Conservation (phyloP, 768 basidiomycete species). For the Solioccasus polychromus region DNA sequence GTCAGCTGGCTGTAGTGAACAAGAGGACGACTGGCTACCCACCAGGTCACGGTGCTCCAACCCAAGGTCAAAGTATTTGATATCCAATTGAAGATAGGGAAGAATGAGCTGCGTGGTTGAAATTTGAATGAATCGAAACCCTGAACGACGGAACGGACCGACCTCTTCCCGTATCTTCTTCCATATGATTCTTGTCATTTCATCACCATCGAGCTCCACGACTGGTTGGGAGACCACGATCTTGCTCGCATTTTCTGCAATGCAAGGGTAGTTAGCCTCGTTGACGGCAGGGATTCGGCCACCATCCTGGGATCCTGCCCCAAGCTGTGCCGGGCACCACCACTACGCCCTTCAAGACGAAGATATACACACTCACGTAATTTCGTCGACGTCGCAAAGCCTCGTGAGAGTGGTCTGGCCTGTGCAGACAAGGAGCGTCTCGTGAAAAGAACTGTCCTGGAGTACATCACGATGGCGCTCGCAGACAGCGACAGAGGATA, state of each 20-base stretch:
- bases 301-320: background rate
- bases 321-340: slow-evolving; percentile 3
- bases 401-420: slow-evolving; percentile 20
- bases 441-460: slow-evolving; percentile 22
- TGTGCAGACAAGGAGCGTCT: slow-evolving; percentile 27
- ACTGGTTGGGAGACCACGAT: slow-evolving; percentile 86
- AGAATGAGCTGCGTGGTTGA: slow-evolving; percentile 77
- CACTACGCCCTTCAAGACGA: background rate
- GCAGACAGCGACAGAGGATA: slow-evolving; percentile 12
- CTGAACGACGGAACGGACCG: slow-evolving; percentile 20
- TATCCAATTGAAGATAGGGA: slow-evolving; percentile 91
- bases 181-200: slow-evolving; percentile 99
- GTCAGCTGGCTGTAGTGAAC: slow-evolving; percentile 1
- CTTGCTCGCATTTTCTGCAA: slow-evolving; percentile 39
- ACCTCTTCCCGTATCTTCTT: slow-evolving; percentile 97
- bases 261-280: slow-evolving; percentile 2
- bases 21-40: too few species aligned
- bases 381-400: slow-evolving; percentile 27
- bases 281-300: background rate
- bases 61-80: slow-evolving; percentile 99
- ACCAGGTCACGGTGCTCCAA: slow-evolving; percentile 90
- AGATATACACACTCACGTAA: slow-evolving; percentile 26
- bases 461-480: slow-evolving; percentile 14
- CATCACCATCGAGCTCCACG: slow-evolving; percentile 95
- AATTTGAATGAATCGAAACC: background rate